These are phyloP conservation scores for Trichosanthes cucumerina DNA, from an alignment of 306 rosid genomes.

Conservation along the genomic window DNA sequence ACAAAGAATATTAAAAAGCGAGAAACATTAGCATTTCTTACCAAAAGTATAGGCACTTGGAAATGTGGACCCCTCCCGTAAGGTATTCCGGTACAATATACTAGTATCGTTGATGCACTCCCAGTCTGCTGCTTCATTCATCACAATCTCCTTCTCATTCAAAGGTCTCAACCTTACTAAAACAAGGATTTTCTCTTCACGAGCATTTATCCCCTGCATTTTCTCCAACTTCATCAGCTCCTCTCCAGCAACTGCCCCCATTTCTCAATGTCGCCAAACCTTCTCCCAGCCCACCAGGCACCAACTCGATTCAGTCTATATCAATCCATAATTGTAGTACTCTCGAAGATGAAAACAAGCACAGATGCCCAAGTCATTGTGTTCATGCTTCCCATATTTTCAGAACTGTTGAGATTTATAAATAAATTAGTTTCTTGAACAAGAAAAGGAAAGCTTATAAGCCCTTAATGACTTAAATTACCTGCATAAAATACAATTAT, in stretches of 20 bases:
- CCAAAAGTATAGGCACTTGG: constrained; percentile 95
- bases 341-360: constrained; percentile 21
- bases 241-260: constrained; percentile 84
- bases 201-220: constrained; percentile 54
- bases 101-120: constrained; percentile 95
- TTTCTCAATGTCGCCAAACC: constrained; percentile 23
- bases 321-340: constrained; percentile 16
- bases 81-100: constrained; percentile 73
- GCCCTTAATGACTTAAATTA: constrained; percentile 19
- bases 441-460: constrained; percentile 14
- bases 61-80: constrained; percentile 96
- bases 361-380: constrained; percentile 7
- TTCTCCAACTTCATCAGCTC: constrained; percentile 81
- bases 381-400: constrained; percentile 27
- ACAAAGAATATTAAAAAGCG: neutral
- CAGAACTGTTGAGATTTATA: constrained; percentile 24
- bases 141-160: constrained; percentile 59
- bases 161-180: constrained; percentile 84
- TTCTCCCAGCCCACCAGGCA: constrained; percentile 22
- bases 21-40: constrained; percentile 20
- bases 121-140: constrained; percentile 83
- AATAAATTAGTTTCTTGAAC: constrained; percentile 23
- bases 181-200: constrained; percentile 94
- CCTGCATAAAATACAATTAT: constrained; percentile 18
- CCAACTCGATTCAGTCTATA: constrained; percentile 22